Conservation (phyloP, 164 flowering plant species). For the Chimonanthus praecox region DNA sequence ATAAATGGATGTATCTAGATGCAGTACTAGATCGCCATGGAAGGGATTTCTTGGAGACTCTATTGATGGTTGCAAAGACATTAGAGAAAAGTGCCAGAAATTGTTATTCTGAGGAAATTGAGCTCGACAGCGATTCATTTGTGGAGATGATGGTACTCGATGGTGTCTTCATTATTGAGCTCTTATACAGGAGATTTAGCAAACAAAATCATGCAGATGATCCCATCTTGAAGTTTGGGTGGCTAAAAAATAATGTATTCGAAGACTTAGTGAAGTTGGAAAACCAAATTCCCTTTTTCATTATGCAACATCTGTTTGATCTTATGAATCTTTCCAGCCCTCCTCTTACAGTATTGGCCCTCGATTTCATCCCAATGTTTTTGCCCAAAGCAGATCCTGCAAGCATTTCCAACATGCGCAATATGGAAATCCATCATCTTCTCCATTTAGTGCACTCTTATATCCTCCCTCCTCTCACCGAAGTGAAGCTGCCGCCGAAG, state of each 20-base stretch:
- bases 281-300: neutral
- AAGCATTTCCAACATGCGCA: neutral
- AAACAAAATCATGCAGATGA: neutral
- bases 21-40: neutral
- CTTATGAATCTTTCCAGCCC: neutral
- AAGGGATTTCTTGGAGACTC: neutral
- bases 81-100: neutral
- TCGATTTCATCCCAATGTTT: neutral
- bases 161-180: neutral
- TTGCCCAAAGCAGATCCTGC: neutral
- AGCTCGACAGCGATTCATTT: neutral
- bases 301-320: neutral
- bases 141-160: neutral
- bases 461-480: neutral
- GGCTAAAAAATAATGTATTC: no score
- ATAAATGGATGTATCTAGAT: conserved; percentile 6
- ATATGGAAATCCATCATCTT: neutral
- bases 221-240: no score
- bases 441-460: neutral
- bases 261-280: no score
- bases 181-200: neutral
- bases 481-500: neutral
- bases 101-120: neutral
- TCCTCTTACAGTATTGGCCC: neutral
- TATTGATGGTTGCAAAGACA: neutral